These are phyloP conservation scores for Amanita phalloides DNA, from an alignment of 768 basidiomycete genomes.

Conservation along the genomic window DNA sequence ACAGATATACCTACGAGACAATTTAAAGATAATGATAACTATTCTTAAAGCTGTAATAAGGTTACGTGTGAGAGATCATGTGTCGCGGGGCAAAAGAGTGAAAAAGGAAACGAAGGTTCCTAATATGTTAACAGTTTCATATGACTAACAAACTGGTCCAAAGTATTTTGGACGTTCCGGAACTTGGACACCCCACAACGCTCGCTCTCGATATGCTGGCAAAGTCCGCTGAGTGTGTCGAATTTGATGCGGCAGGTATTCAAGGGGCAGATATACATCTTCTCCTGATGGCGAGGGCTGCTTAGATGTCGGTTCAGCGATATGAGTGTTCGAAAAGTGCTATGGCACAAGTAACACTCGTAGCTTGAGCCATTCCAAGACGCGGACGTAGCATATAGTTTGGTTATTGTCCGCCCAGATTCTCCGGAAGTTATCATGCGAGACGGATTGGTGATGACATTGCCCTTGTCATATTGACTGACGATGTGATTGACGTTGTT, in stretches of 20 bases:
- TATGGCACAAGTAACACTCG: too few species aligned
- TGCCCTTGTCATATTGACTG: constrained; percentile 28
- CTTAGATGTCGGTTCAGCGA: constrained; percentile 52
- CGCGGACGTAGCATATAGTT: too few species aligned
- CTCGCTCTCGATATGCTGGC: constrained; percentile 58
- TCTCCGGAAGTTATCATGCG: constrained; percentile 33
- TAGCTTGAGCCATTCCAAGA: too few species aligned
- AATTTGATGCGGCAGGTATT: constrained; percentile 32
- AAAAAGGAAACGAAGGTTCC: too few species aligned
- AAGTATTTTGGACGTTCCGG: constrained; percentile 23
- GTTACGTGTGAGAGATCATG: too few species aligned
- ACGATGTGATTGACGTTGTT: constrained; percentile 20
- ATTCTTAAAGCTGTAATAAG: too few species aligned
- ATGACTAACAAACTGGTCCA: constrained; percentile 22
- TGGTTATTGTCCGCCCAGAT: constrained; percentile 4
- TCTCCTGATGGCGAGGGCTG: constrained; percentile 47
- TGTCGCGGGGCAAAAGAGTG: too few species aligned
- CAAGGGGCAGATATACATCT: constrained; percentile 45
- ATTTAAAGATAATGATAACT: too few species aligned
- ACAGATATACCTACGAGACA: too few species aligned
- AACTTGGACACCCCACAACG: constrained; percentile 35
- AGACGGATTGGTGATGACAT: constrained; percentile 46
- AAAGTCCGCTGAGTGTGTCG: constrained; percentile 43
- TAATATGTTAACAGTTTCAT: constrained; percentile 13
- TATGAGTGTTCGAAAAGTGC: constrained; percentile 21